Base-by-base conservation (phyloP, 1,139 yeast genomes). In the Taphrina deformans region DNA sequence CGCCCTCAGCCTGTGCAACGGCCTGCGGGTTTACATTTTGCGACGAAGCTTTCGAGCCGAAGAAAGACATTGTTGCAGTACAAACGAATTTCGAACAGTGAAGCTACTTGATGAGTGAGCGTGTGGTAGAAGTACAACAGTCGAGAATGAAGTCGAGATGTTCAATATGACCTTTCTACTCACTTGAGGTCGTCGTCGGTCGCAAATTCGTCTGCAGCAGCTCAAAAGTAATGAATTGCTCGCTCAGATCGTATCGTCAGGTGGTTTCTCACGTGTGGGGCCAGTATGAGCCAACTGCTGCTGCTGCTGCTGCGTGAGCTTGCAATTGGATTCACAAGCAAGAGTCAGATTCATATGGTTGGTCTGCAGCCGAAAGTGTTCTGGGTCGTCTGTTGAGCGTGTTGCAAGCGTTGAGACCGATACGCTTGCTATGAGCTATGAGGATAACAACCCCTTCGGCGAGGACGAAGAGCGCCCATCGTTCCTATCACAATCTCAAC, bases 361-460 rank as follows among this genome's bases (percentile, higher is more conserved):
- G n/a, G n/a, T n/a, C n/a, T n/a, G n/a, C n/a, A n/a, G n/a, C n/a
- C n/a, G n/a, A n/a, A n/a, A n/a, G n/a, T n/a, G n/a, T n/a, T n/a
- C n/a, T n/a, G n/a, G n/a, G n/a, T n/a, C n/a, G n/a, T n/a, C n/a
- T n/a, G n/a, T n/a, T n/a, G n/a, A n/a, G n/a, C n/a, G n/a, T n/a
- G n/a, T n/a, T n/a, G n/a, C n/a, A n/a, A n/a, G n/a, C n/a, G n/a
- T n/a, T n/a, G n/a, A n/a, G n/a, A n/a, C n/a, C n/a, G n/a, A n/a
- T n/a, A n/a, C n/a, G 18, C 41, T 38, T 18, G n/a, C 2, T 4
- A 53, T 53, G 58, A 53, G 58, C 23, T 53, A 38, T 26, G 81
- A 79, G 69, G 80, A 78, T 68, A 79, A 78, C 70, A 78, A 78
- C 69, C 80, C 81, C 21, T 75, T 78, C 67, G 78, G 80, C n/a